Percentiles rank a stretch among this genome's conserved stretches.
Evolutionary conservation across 148 eudicot species (phyloP).

Genomic region (Vaccinium darrowii): DNA sequence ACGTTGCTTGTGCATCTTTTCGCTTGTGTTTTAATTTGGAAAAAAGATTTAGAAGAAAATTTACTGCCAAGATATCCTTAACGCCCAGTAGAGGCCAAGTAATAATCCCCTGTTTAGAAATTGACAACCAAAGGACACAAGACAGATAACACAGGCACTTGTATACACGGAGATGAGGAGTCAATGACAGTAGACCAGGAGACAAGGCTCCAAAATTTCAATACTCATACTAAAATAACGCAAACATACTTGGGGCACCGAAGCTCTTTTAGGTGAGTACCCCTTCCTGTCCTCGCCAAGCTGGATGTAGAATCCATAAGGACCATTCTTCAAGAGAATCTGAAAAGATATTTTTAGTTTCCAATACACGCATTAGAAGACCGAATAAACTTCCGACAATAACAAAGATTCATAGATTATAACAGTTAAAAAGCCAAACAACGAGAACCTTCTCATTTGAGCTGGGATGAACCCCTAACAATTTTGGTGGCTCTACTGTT

Average conservation of each 20-base stretch:
- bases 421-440: not conserved
- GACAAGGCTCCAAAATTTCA: not conserved
- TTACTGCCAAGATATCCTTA: not conserved
- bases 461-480: slow-evolving; percentile 71
- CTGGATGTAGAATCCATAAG: slow-evolving; percentile 88
- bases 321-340: slow-evolving; percentile 83
- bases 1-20: not conserved
- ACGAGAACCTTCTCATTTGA: slow-evolving; percentile 71
- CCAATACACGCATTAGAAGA: not conserved
- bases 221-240: not conserved
- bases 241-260: slow-evolving; percentile 50
- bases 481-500: slow-evolving; percentile 74
- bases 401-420: not conserved
- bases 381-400: not conserved
- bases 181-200: not conserved
- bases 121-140: not conserved
- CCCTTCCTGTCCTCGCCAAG: slow-evolving; percentile 97
- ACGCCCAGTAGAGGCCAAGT: not conserved
- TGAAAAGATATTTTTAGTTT: slow-evolving; percentile 24
- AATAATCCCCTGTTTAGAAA: not conserved
- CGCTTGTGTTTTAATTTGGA: not conserved
- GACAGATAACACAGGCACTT: not conserved
- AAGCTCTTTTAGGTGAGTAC: slow-evolving; percentile 71
- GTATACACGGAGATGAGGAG: not conserved
- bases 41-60: not conserved